Conservation (phyloP, 2,329 filamentous ascomycete genomes). For the Penicillium aurantiogriseum region DNA sequence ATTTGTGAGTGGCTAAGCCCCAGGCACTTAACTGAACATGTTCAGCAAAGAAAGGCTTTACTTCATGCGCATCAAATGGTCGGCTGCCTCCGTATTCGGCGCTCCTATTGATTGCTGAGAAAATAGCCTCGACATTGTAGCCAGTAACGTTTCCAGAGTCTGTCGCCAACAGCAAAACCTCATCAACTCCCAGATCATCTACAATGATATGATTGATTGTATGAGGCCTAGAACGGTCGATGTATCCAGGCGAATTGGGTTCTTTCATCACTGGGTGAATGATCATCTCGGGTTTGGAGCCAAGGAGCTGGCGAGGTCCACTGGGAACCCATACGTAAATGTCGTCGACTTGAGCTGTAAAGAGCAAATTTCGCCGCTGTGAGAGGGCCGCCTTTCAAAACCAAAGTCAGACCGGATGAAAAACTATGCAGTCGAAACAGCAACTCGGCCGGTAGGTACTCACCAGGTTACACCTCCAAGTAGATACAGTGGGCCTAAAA, state of each 20-base stretch:
- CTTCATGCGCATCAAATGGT: conserved; percentile 34
- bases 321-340: conserved; percentile 48
- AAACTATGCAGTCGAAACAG: neutral
- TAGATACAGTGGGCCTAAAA: conserved; percentile 31
- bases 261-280: conserved; percentile 45
- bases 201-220: conserved; percentile 68
- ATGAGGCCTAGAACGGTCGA: conserved; percentile 56
- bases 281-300: conserved; percentile 40
- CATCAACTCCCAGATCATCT: conserved; percentile 66
- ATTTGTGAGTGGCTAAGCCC: conserved; percentile 79
- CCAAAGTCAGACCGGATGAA: conserved; percentile 4
- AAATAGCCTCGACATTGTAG: conserved; percentile 61
- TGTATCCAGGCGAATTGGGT: conserved; percentile 49
- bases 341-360: conserved; percentile 42
- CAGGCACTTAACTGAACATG: conserved; percentile 80
- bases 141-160: conserved; percentile 75
- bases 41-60: conserved; percentile 65
- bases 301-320: conserved; percentile 42
- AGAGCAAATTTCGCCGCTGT: conserved; percentile 48
- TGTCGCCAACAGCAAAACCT: conserved; percentile 65
- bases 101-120: conserved; percentile 44
- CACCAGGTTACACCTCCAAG: conserved; percentile 49
- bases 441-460: conserved; percentile 2
- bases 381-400: conserved; percentile 43
- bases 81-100: conserved; percentile 17